A percentile compares a stretch with the other conserved stretches of the same genome.
Conservation (phyloP, 139 green algal species). For the Edaphochlamys debaryana region DNA sequence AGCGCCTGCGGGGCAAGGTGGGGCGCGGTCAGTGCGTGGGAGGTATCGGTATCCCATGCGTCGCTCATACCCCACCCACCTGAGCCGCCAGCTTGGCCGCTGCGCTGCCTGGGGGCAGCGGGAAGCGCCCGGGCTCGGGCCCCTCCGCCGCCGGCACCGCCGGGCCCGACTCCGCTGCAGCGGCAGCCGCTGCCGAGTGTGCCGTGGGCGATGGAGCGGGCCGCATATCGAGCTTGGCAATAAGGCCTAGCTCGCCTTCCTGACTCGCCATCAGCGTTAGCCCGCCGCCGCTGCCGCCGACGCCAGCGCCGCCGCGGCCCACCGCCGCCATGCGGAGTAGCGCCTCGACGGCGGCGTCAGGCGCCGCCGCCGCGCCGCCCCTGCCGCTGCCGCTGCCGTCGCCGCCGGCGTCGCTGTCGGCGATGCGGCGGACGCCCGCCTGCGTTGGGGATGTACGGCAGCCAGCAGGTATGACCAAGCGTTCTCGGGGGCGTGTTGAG, state of each 20-base stretch:
- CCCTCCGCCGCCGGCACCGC: neutral
- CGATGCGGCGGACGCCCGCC: no score
- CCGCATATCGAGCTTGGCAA: slow-evolving; percentile 21
- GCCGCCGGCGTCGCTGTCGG: neutral
- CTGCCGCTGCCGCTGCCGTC: neutral
- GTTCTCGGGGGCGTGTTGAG: no score
- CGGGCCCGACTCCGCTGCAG: neutral
- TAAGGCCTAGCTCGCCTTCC: slow-evolving; percentile 9
- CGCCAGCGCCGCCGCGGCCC: neutral
- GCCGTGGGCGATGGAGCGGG: neutral
- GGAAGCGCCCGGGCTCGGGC: neutral
- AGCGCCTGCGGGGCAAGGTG: no score
- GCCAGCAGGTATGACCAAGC: no score
- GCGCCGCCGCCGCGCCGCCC: no score
- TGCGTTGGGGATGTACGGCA: no score
- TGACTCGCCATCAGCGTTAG: neutral
- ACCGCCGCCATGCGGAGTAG: neutral
- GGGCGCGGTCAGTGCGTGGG: no score
- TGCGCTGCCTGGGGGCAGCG: no score
- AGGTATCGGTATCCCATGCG: neutral
- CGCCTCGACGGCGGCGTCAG: neutral
- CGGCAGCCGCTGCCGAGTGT: neutral
- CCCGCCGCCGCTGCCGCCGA: neutral
- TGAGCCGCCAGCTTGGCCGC: neutral
- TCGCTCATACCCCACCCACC: neutral